Base-by-base conservation (phyloP, 306 rosid species). In the Alnus rubra region DNA sequence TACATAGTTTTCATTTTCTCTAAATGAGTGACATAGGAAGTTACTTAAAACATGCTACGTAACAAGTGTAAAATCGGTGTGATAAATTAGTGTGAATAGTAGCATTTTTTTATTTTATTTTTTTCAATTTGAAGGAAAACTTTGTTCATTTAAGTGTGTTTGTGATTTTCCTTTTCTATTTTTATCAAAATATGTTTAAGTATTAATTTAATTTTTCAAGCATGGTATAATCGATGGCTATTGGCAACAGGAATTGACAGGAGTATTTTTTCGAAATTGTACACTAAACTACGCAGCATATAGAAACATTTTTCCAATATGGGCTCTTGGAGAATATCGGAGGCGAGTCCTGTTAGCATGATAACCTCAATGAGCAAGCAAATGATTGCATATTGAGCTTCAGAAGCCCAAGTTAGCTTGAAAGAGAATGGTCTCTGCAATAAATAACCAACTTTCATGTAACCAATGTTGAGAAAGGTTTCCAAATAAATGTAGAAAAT, bases 271-370 rank as follows among this genome's bases (percentile, higher is more conserved):
- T 86, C 86, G 85, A 75, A 84, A 87, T 28, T 86, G 90, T 44
- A 70, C 84, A 0, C 65, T 91, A 56, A 86, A 86, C 80, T 91
- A 89, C 56, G 77, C 87, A 35, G 79, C 87, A 0, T 86, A 76
- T 78, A 73, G 96, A 51, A 87, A 91, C 80, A 86, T 86, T 65
- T 89, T 89, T 52, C 89, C 91, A 1, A 87, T 80, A 56, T 89
- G 93, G 93, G 89, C 91, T 52, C 69, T 87, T 1, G 91, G 93
- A 64, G 86, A 86, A 59, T 87, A 86, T 71, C 84, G 76, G n/a
- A 81, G 79, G 50, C 84, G 28, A 48, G 76, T 87, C 63, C 70
- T 87, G 42, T 30, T 28, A 49, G 83, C 60, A 42, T 76, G 45
- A 79, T 2, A 28, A 23, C 51, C 2, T 55, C 2, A 65, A 37